A percentile compares a stretch with the other conserved stretches of the same genome.
Evolutionary conservation across 2,329 filamentous ascomycete species (phyloP).

Genomic region (Talaromyces islandicus): DNA sequence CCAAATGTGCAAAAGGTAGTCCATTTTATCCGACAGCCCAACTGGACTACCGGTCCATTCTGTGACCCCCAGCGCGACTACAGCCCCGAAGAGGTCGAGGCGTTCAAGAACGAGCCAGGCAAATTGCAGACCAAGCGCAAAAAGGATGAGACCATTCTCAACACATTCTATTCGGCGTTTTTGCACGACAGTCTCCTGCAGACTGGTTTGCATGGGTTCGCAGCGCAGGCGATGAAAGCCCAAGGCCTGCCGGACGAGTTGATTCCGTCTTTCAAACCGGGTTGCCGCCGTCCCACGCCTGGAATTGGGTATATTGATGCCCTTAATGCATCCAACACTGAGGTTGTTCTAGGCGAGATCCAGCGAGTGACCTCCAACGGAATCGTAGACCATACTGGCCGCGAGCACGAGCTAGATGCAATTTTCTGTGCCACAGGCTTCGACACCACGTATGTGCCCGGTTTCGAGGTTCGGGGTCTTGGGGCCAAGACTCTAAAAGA

Average conservation of each 20-base stretch:
- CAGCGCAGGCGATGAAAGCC: neutral
- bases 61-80: neutral
- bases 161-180: neutral
- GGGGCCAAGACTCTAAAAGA: neutral
- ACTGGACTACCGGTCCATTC: neutral
- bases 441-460: slow-evolving; percentile 20
- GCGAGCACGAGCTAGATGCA: slow-evolving; percentile 34
- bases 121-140: neutral
- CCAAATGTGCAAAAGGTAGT: neutral
- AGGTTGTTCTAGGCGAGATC: neutral
- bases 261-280: neutral
- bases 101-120: neutral
- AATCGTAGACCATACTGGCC: slow-evolving; percentile 16
- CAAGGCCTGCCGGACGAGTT: neutral
- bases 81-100: neutral
- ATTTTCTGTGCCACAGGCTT: slow-evolving; percentile 20
- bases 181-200: neutral
- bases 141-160: neutral
- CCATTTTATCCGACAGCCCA: neutral
- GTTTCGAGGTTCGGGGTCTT: neutral
- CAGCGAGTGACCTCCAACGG: neutral
- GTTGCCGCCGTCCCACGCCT: neutral
- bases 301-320: neutral
- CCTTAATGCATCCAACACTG: neutral
- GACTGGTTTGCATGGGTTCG: neutral